phyloP scores from a whole-genome alignment of 495 filamentous ascomycete genomes.

The Oleoguttula mirabilis region DNA sequence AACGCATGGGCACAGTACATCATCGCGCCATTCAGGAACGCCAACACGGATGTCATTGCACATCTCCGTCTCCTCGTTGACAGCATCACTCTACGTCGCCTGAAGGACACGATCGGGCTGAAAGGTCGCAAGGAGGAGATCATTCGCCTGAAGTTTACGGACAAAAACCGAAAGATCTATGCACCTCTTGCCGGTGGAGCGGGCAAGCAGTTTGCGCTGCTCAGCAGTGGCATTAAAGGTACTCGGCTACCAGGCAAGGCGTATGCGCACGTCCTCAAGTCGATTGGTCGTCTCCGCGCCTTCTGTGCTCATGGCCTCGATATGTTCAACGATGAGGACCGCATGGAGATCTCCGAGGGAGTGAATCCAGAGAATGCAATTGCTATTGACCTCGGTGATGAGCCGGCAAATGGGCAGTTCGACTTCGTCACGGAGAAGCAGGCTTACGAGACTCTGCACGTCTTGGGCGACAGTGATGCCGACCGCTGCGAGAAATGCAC shows the following conservation, averaged over 20 bases:
- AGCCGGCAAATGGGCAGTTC: conserved; percentile 43
- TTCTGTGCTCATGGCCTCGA: conserved; percentile 89
- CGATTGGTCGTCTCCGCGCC: conserved; percentile 78
- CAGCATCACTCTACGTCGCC: conserved; percentile 78
- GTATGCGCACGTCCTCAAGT: conserved; percentile 80
- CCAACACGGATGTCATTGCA: conserved; percentile 66
- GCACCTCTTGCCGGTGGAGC: conserved; percentile 3
- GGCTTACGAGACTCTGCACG: conserved; percentile 67
- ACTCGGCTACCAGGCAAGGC: conserved; percentile 60
- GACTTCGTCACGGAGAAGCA: conserved; percentile 41
- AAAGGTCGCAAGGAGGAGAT: conserved; percentile 53
- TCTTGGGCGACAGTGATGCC: conserved; percentile 65
- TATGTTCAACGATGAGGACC: conserved; percentile 68
- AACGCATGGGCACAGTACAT: conserved; percentile 65
- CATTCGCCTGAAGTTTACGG: conserved; percentile 45
- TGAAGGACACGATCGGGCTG: conserved; percentile 74
- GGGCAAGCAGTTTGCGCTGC: conserved; percentile 36
- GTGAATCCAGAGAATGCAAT: conserved; percentile 51
- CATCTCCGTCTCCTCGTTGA: conserved; percentile 86
- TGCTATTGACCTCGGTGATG: conserved; percentile 76
- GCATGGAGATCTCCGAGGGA: conserved; percentile 58
- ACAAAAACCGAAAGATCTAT: conserved; percentile 42
- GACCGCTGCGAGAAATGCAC: conserved; percentile 60
- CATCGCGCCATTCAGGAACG: conserved; percentile 66
- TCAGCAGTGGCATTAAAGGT: conserved; percentile 40